These are phyloP conservation scores for Hymenoscyphus salicellus DNA, from an alignment of 2,329 filamentous ascomycete genomes.

Conservation along the genomic window DNA sequence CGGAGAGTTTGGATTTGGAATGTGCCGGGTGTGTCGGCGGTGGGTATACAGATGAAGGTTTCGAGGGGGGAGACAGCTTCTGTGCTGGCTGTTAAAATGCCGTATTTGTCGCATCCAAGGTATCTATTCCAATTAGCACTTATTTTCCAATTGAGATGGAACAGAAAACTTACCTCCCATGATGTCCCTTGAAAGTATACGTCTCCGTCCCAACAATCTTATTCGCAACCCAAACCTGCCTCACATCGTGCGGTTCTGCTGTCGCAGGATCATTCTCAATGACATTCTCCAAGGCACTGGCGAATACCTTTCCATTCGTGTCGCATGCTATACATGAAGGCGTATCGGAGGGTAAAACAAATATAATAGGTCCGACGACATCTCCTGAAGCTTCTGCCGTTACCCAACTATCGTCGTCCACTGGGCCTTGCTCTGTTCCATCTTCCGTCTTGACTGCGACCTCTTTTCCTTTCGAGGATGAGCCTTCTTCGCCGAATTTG, in stretches of 20 bases:
- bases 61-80: constrained; percentile 84
- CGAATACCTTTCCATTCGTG: constrained; percentile 80
- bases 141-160: neutral
- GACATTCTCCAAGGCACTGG: constrained; percentile 79
- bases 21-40: constrained; percentile 62
- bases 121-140: constrained; percentile 53
- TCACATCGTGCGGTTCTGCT: constrained; percentile 91
- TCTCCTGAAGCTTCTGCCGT: constrained; percentile 73
- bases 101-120: constrained; percentile 80
- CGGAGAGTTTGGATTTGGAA: constrained; percentile 73
- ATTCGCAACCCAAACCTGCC: constrained; percentile 93
- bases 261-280: constrained; percentile 78
- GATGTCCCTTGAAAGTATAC: constrained; percentile 84
- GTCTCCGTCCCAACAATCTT: constrained; percentile 76
- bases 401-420: constrained; percentile 84
- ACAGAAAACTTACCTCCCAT: constrained; percentile 63
- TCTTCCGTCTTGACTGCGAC: constrained; percentile 18
- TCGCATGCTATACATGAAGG: constrained; percentile 80
- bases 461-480: constrained; percentile 26
- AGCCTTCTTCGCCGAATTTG: constrained; percentile 37
- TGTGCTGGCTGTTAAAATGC: constrained; percentile 70
- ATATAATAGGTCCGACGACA: constrained; percentile 75
- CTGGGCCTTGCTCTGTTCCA: constrained; percentile 23
- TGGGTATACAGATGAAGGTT: constrained; percentile 67
- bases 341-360: constrained; percentile 74